Evolutionary conservation across 257 asterid species (phyloP).

Genomic region (Parsonsia alboflavescens): DNA sequence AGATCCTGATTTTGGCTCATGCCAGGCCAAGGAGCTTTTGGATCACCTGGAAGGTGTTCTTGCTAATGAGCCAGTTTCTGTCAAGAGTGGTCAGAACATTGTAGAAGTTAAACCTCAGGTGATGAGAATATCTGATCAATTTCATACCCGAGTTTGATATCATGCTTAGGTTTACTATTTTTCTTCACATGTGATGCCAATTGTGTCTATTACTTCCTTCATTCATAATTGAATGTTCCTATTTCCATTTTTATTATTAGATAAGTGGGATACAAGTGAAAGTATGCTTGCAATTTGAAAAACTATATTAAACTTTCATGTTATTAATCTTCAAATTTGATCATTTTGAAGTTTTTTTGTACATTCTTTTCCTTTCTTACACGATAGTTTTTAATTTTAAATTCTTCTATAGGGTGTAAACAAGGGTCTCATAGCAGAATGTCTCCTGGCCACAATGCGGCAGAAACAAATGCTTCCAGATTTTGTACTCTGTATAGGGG

Average conservation of each 20-base stretch:
- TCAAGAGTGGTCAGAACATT: slow-evolving; percentile 68
- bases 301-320: too few relatives aligned
- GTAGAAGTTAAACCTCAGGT: slow-evolving; percentile 95
- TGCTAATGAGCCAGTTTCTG: slow-evolving; percentile 80
- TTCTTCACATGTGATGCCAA: too few relatives aligned
- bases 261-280: neutral
- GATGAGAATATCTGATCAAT: neutral
- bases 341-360: too few relatives aligned
- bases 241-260: neutral
- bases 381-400: neutral
- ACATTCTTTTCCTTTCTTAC: too few relatives aligned
- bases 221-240: too few relatives aligned
- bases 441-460: slow-evolving; percentile 51
- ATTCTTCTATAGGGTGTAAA: slow-evolving; percentile 50
- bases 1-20: slow-evolving; percentile 78
- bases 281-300: neutral
- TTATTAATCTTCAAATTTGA: too few relatives aligned
- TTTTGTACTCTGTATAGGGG: slow-evolving; percentile 80
- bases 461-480: slow-evolving; percentile 55
- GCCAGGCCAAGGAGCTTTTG: slow-evolving; percentile 82
- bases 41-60: slow-evolving; percentile 85
- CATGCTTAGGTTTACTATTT: neutral
- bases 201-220: too few relatives aligned
- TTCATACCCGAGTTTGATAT: neutral
- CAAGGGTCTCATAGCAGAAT: slow-evolving; percentile 68